Conservation (phyloP, 1,139 yeast genomes). For the Sugiyamaella japonica region DNA sequence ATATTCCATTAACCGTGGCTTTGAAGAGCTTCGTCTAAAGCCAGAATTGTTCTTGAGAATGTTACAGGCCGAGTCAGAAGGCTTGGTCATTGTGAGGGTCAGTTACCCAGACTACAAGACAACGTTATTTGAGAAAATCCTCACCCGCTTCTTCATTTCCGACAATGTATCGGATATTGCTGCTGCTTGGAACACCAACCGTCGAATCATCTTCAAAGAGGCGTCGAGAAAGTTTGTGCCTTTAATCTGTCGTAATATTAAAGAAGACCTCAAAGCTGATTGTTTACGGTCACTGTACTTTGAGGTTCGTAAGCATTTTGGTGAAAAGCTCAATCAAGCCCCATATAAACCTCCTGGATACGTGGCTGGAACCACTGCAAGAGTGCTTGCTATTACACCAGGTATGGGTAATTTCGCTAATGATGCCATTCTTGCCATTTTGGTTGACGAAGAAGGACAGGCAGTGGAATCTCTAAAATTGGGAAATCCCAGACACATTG, state of each 20-base stretch:
- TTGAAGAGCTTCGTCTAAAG: slow-evolving; percentile 65
- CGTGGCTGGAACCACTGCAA: slow-evolving; percentile 79
- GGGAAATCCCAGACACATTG: slow-evolving; percentile 61
- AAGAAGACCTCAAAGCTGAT: slow-evolving; percentile 76
- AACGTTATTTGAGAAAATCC: slow-evolving; percentile 50
- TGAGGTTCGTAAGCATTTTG: slow-evolving; percentile 68
- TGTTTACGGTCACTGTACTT: slow-evolving; percentile 71
- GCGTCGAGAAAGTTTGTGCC: slow-evolving; percentile 71
- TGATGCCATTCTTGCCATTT: slow-evolving; percentile 85
- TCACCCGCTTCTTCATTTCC: slow-evolving; percentile 64
- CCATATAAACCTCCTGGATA: slow-evolving; percentile 82
- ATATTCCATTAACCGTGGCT: slow-evolving; percentile 80
- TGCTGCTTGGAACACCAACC: slow-evolving; percentile 75
- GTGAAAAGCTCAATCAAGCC: slow-evolving; percentile 82
- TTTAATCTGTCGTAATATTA: slow-evolving; percentile 70
- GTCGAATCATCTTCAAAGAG: slow-evolving; percentile 63
- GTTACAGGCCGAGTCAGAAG: slow-evolving; percentile 85
- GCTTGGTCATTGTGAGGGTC: slow-evolving; percentile 49
- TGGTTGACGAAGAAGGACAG: slow-evolving; percentile 77
- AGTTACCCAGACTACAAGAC: slow-evolving; percentile 45
- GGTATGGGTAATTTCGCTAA: slow-evolving; percentile 81
- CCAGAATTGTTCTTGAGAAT: slow-evolving; percentile 86
- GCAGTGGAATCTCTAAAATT: slow-evolving; percentile 76
- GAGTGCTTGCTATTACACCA: slow-evolving; percentile 76
- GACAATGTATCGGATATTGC: slow-evolving; percentile 84